phyloP scores from a whole-genome alignment of 2,329 filamentous ascomycete genomes.

The Paraphoma sp. region DNA sequence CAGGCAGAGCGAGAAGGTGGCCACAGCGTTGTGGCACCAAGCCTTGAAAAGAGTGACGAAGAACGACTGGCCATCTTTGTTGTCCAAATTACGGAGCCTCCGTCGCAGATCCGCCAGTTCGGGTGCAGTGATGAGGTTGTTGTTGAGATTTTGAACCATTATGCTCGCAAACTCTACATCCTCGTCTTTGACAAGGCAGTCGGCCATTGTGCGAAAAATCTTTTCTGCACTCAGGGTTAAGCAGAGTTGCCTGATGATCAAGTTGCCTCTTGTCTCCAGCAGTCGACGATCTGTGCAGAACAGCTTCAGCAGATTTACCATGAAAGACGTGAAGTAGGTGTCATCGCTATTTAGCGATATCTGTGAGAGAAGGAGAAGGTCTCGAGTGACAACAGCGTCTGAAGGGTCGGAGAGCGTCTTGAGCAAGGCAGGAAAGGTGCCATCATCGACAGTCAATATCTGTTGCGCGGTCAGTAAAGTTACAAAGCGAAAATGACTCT shows the following conservation, averaged over 20 bases:
- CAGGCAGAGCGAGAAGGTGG: slow-evolving; percentile 93
- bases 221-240: slow-evolving; percentile 90
- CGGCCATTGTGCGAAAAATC: slow-evolving; percentile 93
- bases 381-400: slow-evolving; percentile 93
- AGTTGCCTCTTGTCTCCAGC: slow-evolving; percentile 88
- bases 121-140: slow-evolving; percentile 97
- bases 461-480: slow-evolving; percentile 18
- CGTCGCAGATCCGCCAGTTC: slow-evolving; percentile 91
- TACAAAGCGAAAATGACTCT: neutral
- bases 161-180: slow-evolving; percentile 99
- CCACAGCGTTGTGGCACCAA: slow-evolving; percentile 98
- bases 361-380: slow-evolving; percentile 90
- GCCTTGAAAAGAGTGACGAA: slow-evolving; percentile 94
- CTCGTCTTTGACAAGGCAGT: slow-evolving; percentile 97
- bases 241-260: slow-evolving; percentile 95
- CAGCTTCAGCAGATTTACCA: slow-evolving; percentile 93
- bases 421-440: slow-evolving; percentile 92
- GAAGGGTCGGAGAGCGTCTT: slow-evolving; percentile 96
- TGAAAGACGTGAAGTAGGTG: slow-evolving; percentile 96
- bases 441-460: slow-evolving; percentile 89
- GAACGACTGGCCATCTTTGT: slow-evolving; percentile 92
- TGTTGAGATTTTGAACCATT: slow-evolving; percentile 99
- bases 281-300: slow-evolving; percentile 94
- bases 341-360: slow-evolving; percentile 97
- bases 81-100: slow-evolving; percentile 86